Conservation (phyloP, 1,284 basidiomycete species). For the Laetiporus sulphureus region DNA sequence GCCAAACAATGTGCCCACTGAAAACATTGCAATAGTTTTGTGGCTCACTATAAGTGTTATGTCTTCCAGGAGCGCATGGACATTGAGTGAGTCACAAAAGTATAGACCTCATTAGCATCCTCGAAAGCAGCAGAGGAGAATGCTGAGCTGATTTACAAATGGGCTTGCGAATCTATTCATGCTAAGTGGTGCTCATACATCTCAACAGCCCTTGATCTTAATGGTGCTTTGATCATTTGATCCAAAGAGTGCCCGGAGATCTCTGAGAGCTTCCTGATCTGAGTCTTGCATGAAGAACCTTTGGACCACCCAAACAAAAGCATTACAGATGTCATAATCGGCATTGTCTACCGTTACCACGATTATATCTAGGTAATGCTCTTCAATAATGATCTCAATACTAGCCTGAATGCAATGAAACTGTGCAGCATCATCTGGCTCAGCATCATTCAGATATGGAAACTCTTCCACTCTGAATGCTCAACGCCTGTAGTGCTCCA, state of each 20-base stretch:
- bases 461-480: neutral
- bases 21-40: too few species aligned
- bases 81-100: slow-evolving; percentile 25
- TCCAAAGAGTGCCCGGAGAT: neutral
- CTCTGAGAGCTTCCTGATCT: slow-evolving; percentile 5
- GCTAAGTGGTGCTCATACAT: slow-evolving; percentile 8
- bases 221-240: neutral
- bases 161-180: slow-evolving; percentile 10
- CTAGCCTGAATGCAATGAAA: neutral
- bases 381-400: neutral
- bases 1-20: too few species aligned
- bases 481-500: too few species aligned
- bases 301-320: slow-evolving; percentile 1
- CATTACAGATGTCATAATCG: slow-evolving; percentile 7
- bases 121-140: slow-evolving; percentile 26
- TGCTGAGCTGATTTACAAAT: slow-evolving; percentile 23
- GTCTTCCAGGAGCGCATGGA: slow-evolving; percentile 18
- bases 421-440: neutral
- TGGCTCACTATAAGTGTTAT: slow-evolving; percentile 24
- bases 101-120: slow-evolving; percentile 25
- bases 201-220: slow-evolving; percentile 13
- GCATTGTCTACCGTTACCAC: slow-evolving; percentile 2
- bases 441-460: neutral
- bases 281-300: neutral
- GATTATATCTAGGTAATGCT: slow-evolving; percentile 2